Base-by-base conservation (phyloP, 2,329 filamentous ascomycete genomes). In the Venturia aucupariae region DNA sequence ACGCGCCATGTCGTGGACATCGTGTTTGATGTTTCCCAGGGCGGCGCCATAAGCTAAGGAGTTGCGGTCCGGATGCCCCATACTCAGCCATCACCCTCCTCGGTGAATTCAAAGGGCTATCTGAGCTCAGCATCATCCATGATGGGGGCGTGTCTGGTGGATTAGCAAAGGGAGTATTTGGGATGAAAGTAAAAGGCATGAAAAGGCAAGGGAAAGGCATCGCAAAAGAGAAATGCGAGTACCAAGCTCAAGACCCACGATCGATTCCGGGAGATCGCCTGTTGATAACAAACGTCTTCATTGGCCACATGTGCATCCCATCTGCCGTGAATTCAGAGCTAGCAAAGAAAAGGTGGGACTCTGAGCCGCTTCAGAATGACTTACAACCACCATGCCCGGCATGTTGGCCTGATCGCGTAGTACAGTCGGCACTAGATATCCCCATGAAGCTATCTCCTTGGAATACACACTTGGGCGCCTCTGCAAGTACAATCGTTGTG, bases 21-120 rank as follows among this genome's bases (percentile, higher is more conserved):
- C 63, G 24, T 64, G 38, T 15, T 24, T 13, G 19, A 55, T 64
- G 51, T 68, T 65, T 27, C 66, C 67, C 42, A 57, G 65, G 15
- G n/a, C 27, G 8, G 48, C 64, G 15, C 64, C 48, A 8, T 27
- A 41, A 22, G 30, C 61, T 13, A 57, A n/a, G 13, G 51, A 57
- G 24, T 15, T 35, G 51, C 10, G 51, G 22, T 35, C 24, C 4
- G 30, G 24, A 35, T 30, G 48, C 30, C 48, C 24, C 30, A 4
- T 7, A n/a, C n/a, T n/a, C n/a, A n/a, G n/a, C 19, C 27, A 30
- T 35, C 19, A 19, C n/a, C 51, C 17, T 35, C 15, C 1, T 35
- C 30, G 10, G 30, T 57, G 24, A 17, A 35, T 32, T 57, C 19
- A 3, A 4, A n/a, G 15, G 51, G 17, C 51, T 35, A 15, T 35